phyloP scores from a whole-genome alignment of 106 monocot species.

The Dendrobium nobile region DNA sequence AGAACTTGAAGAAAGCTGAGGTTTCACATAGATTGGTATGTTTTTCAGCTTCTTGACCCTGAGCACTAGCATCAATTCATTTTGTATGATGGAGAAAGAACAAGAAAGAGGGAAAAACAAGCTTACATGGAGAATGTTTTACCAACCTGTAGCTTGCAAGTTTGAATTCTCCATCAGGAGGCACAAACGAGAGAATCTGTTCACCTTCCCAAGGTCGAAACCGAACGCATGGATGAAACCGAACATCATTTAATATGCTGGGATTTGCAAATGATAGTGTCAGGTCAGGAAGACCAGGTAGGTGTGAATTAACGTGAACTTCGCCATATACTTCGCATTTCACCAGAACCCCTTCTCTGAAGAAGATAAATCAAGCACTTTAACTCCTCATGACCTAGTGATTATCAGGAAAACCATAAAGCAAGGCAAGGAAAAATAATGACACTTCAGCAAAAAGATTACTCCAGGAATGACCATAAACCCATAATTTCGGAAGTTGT shows the following conservation, averaged over 20 bases:
- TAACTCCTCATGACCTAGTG: background rate
- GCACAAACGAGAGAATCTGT: constrained; percentile 71
- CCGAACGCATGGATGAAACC: constrained; percentile 82
- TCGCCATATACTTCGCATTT: constrained; percentile 90
- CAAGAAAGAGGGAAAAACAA: too few species aligned
- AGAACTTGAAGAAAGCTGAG: constrained; percentile 60
- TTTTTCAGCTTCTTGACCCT: constrained; percentile 86
- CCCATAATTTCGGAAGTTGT: background rate
- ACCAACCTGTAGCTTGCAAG: constrained; percentile 76
- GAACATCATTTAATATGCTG: constrained; percentile 54
- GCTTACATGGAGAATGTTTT: background rate
- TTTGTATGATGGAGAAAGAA: background rate
- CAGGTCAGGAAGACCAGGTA: constrained; percentile 72
- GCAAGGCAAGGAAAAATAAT: too few species aligned
- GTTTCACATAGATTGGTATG: constrained; percentile 83
- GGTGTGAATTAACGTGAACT: constrained; percentile 62
- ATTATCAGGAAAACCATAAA: background rate
- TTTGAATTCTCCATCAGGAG: constrained; percentile 79
- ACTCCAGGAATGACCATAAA: background rate
- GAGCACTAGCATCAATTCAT: background rate
- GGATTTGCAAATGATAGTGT: constrained; percentile 69
- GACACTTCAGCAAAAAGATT: background rate
- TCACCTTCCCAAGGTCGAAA: constrained; percentile 82
- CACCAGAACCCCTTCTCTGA: constrained; percentile 55
- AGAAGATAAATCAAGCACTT: constrained; percentile 5